Conservation (phyloP, 352 stramenopile genomes). For the Phytopythium montanum region DNA sequence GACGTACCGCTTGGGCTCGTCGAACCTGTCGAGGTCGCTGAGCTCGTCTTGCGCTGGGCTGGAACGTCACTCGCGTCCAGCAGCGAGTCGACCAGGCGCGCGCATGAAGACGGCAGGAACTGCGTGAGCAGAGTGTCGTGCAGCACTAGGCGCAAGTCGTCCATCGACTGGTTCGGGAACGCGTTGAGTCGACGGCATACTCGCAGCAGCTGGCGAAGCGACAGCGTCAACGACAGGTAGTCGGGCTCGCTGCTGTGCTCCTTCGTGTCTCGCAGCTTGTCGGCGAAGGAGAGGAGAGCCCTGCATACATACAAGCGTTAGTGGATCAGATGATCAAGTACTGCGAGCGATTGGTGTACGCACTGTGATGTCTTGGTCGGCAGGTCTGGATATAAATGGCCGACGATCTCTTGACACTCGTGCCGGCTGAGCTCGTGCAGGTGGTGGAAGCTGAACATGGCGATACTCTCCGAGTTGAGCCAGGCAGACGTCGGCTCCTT, state of each 20-base stretch:
- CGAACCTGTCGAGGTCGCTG: background rate
- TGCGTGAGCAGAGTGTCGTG: conserved; percentile 77
- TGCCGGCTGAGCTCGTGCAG: conserved; percentile 31
- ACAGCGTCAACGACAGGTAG: conserved; percentile 52
- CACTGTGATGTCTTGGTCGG: conserved; percentile 53
- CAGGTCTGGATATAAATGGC: conserved; percentile 43
- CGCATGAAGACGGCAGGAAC: conserved; percentile 60
- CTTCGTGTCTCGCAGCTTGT: conserved; percentile 43
- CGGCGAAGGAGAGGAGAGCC: conserved; percentile 57
- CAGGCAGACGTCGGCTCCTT: conserved; percentile 52
- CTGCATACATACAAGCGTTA: background rate
- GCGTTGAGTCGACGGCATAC: conserved; percentile 62
- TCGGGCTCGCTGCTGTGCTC: conserved; percentile 39
- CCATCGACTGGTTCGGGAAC: conserved; percentile 57
- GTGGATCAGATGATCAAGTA: background rate
- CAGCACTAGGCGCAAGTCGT: conserved; percentile 58
- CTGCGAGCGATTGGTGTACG: conserved; percentile 3
- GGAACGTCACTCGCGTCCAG: conserved; percentile 46
- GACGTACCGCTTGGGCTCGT: conserved; percentile 7
- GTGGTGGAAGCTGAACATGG: conserved; percentile 76
- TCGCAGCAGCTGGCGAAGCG: conserved; percentile 61
- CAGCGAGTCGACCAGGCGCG: conserved; percentile 42
- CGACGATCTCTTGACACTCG: conserved; percentile 53
- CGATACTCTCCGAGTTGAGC: conserved; percentile 74
- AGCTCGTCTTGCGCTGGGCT: background rate